These are phyloP conservation scores for Paraleonurus japonicus DNA, from an alignment of 257 asterid species.

Conservation along the genomic window DNA sequence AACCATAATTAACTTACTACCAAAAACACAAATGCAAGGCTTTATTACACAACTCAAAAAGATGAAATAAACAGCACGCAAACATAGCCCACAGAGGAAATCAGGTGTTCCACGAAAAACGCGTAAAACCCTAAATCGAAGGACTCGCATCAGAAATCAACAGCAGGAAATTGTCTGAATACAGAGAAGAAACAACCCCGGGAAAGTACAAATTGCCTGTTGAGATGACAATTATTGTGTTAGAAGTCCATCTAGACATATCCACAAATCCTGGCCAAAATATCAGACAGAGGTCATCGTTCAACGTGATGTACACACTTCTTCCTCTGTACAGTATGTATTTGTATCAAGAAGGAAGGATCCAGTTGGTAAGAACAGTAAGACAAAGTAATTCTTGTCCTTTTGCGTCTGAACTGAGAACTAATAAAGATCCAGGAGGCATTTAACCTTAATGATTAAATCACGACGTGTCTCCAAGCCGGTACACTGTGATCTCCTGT, in stretches of 20 bases:
- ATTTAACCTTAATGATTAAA: slow-evolving; percentile 8
- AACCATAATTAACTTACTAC: neutral
- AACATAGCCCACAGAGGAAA: slow-evolving; percentile 3
- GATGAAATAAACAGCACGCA: neutral
- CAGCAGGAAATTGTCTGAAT: neutral
- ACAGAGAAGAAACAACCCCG: slow-evolving; percentile 14
- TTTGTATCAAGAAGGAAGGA: slow-evolving; percentile 26
- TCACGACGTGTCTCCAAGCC: slow-evolving; percentile 66
- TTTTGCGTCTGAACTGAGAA: slow-evolving; percentile 25
- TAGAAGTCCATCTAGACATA: slow-evolving; percentile 12
- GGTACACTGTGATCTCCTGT: slow-evolving; percentile 87
- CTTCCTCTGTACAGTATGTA: slow-evolving; percentile 43
- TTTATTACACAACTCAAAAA: neutral
- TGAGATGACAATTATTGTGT: slow-evolving; percentile 8
- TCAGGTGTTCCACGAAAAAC: neutral
- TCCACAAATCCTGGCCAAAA: slow-evolving; percentile 22
- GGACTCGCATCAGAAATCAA: neutral
- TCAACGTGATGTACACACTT: slow-evolving; percentile 34
- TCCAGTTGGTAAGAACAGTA: slow-evolving; percentile 24
- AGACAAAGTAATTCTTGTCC: slow-evolving; percentile 23
- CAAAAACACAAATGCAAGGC: neutral
- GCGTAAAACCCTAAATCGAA: neutral
- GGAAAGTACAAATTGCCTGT: neutral
- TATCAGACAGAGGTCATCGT: slow-evolving; percentile 29
- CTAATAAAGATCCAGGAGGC: slow-evolving; percentile 20